Percentiles rank a stretch among this genome's conserved stretches.
phyloP scores from a whole-genome alignment of 2,329 filamentous ascomycete species.

The Colletotrichum tofieldiae region DNA sequence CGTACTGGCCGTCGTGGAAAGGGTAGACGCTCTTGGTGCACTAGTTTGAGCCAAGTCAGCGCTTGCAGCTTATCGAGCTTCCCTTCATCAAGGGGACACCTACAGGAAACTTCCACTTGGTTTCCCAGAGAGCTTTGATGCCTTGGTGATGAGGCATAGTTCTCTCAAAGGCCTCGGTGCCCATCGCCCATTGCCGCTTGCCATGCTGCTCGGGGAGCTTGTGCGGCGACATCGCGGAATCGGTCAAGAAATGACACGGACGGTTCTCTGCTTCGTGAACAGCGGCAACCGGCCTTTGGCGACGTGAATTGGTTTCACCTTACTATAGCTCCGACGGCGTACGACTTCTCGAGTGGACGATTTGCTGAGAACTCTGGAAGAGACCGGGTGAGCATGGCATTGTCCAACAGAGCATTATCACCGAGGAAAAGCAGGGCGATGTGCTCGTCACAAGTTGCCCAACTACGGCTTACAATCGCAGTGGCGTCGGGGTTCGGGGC shows the following conservation, averaged over 20 bases:
- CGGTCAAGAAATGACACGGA: slow-evolving; percentile 47
- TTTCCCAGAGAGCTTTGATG: slow-evolving; percentile 79
- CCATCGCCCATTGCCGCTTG: slow-evolving; percentile 60
- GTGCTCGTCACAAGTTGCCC: background rate
- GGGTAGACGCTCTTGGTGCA: slow-evolving; percentile 77
- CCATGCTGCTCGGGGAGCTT: slow-evolving; percentile 47
- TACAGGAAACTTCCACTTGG: slow-evolving; percentile 81
- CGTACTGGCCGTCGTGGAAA: slow-evolving; percentile 79
- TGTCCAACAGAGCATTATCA: background rate
- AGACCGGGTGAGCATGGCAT: background rate
- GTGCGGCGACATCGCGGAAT: slow-evolving; percentile 51
- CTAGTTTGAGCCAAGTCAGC: slow-evolving; percentile 47
- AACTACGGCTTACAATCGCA: background rate
- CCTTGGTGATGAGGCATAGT: slow-evolving; percentile 71
- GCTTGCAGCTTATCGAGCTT: background rate
- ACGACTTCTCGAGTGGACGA: slow-evolving; percentile 33
- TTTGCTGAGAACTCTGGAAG: slow-evolving; percentile 32
- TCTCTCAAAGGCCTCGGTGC: slow-evolving; percentile 57
- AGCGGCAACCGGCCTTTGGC: slow-evolving; percentile 46
- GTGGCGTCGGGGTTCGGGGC: background rate
- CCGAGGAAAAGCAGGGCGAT: too few species aligned
- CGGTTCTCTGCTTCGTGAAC: slow-evolving; percentile 53
- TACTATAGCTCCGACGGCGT: slow-evolving; percentile 48
- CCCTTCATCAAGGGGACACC: slow-evolving; percentile 44
- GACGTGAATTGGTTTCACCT: slow-evolving; percentile 47